Evolutionary conservation across 1,284 basidiomycete species (phyloP), one percentile per base, ranked within the genome.

Genomic region (Ceratobasidium sp.): DNA sequence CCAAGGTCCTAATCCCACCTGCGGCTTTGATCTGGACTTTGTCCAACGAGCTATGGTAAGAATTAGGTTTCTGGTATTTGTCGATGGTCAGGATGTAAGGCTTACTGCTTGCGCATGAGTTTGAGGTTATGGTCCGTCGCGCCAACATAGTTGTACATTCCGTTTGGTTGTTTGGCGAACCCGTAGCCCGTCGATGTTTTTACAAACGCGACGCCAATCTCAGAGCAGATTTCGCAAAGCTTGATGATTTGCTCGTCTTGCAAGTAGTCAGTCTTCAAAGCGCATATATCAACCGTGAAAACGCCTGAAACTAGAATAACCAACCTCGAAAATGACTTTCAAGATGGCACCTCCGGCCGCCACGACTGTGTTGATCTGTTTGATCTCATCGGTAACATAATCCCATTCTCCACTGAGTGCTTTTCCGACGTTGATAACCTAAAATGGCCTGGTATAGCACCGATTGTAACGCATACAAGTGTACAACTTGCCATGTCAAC

Each of bases 251-350:
- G 75, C 49, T 69, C 58, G 54, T 77, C 75, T 56, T 78, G 22
- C 11, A 78, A 72, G 54, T 77, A 78, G 54, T 77, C 77, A 14
- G 76, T 78, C 76, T 76, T 29, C 19, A 14, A 14, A 49, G 31
- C 16, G 4, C 24, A 53, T 22, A 2, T 2, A 37, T 46, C n/a
- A 31, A 31, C 43, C 43, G 27, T 43, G 5, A 49, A 49, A 49
- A 49, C n/a, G 29, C 29, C 22, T 27, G 8, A 6, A 8, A 51
- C 41, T 29, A 49, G 6, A 22, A 53, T 34, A 46, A 19, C 71
- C 9, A 58, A 76, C 76, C 63, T 79, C 78, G 64, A 78, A 79
- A 6, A 79, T 79, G 27, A 79, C 78, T 68, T 79, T 79, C n/a
- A 79, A 51, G 43, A 77, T 77, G 11, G 77, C 77, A 16, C 75